These are phyloP conservation scores for Diplogelasinospora grovesii DNA, from an alignment of 495 filamentous ascomycete genomes.

Conservation along the genomic window DNA sequence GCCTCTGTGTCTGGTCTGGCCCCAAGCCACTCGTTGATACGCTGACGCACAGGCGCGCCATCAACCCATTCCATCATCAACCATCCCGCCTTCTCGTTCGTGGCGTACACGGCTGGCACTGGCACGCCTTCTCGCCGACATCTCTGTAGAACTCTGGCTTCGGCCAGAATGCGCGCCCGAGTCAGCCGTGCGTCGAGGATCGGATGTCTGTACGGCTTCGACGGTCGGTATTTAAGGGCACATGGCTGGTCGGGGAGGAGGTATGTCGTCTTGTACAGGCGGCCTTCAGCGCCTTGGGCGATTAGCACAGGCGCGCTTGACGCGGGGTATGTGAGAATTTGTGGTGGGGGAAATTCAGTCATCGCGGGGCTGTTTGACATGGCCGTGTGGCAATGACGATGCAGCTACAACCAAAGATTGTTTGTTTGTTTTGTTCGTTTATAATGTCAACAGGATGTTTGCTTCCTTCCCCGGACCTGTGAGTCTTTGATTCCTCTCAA, in stretches of 20 bases:
- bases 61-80: slow-evolving; percentile 86
- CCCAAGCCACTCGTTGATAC: slow-evolving; percentile 59
- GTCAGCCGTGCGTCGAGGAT: slow-evolving; percentile 83
- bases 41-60: slow-evolving; percentile 60
- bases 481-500: no score
- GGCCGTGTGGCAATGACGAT: neutral
- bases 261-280: slow-evolving; percentile 81
- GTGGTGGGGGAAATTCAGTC: slow-evolving; percentile 49
- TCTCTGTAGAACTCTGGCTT: slow-evolving; percentile 75
- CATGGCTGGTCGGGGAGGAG: slow-evolving; percentile 61
- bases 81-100: slow-evolving; percentile 73
- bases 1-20: slow-evolving; percentile 37
- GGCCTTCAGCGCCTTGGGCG: slow-evolving; percentile 90
- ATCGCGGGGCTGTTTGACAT: slow-evolving; percentile 6
- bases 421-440: no score
- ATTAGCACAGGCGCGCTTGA: slow-evolving; percentile 55
- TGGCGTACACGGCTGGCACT: slow-evolving; percentile 69
- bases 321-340: slow-evolving; percentile 53
- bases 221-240: slow-evolving; percentile 87
- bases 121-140: slow-evolving; percentile 67
- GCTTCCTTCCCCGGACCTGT: no score
- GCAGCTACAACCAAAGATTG: no score
- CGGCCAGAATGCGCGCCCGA: slow-evolving; percentile 74
- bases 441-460: no score
- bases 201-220: slow-evolving; percentile 90